Base-by-base conservation (phyloP, 129 eudicot species). In the Sambucus nigra region DNA sequence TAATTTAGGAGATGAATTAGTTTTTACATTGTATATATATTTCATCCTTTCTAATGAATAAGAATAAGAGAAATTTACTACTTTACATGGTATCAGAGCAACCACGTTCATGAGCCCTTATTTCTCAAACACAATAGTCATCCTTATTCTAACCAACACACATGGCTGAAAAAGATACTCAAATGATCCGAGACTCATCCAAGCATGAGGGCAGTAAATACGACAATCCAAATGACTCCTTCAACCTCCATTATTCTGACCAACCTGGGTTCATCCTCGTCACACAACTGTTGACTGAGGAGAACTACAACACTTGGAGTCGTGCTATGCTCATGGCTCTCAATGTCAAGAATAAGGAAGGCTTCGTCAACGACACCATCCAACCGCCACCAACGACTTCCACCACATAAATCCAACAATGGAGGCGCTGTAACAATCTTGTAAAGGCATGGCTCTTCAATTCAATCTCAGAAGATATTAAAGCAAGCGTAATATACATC, bases 51-150 rank as follows among this genome's bases (percentile, higher is more conserved):
- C n/a, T n/a, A n/a, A n/a, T n/a, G n/a, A n/a, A n/a, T n/a, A n/a
- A n/a, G n/a, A n/a, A n/a, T n/a, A n/a, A n/a, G n/a, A n/a, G n/a
- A n/a, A n/a, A n/a, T n/a, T n/a, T n/a, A n/a, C n/a, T n/a, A n/a
- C n/a, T 31, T 47, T 47, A 0, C 52, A 47, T 47, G 52, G 52
- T 47, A 47, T 47, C 52, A 47, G 27, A 47, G 52, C 25, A 47
- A 19, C 8, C 6, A 20, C 25, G 52, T 13, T 47, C 25, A n/a
- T 42, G 48, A 12, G 2, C 38, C 9, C 38, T 31, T 31, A 9
- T 31, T 31, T 4, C 22, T 9, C 25, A 17, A 47, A 16, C 4
- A 17, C 11, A n/a, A 6, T 12, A 16, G 52, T 21, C n/a, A n/a
- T 7, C 5, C 24, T 20, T 47, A 8, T 17, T 19, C 23, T 24